Base-by-base conservation (phyloP, 345 rosid species). In the Citrus inodora region DNA sequence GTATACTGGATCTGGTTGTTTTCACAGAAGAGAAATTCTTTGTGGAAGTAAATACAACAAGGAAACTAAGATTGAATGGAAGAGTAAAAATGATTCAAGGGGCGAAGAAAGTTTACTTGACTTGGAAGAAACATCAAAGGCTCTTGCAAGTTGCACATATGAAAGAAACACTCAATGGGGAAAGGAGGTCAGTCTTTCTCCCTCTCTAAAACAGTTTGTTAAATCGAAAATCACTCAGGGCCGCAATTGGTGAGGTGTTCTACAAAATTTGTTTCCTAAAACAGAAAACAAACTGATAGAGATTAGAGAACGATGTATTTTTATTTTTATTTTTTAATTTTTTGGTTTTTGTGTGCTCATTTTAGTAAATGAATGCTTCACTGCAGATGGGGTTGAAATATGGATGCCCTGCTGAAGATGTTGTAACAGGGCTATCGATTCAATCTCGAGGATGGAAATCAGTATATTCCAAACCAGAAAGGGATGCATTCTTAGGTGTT, bases 381-480 rank as follows among this genome's bases (percentile, higher is more conserved):
- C 75, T 82, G 76, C 88, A 93, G 98, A 80, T 90, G 82, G 98
- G 97, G 28, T 4, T 92, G 78, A 86, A 73, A 60, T 95, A 93
- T 6, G 97, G 97, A n/a, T 85, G 83, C 65, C 87, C 89, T 1
- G 91, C 91, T 16, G 98, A 95, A 74, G 98, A 95, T 82, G 86
- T 93, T 64, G 90, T 93, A 37, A 95, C 98, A 11, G 98, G 98
- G 78, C 48, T 93, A 60, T 67, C 90, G 9, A 92, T 95, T 70
- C 87, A 90, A 30, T 88, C 93, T 74, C 82, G 74, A 16, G 98
- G 97, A 68, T 92, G 97, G 97, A 89, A 84, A 83, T 87, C 97
- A n/a, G 89, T 85, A 1, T 89, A 90, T 74, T 82, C 65, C 74
- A 83, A 82, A 75, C 94, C 98, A 1, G 51, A 83, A 38, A 90